Evolutionary conservation across 1,284 basidiomycete genomes (phyloP), one percentile per base, ranked within the genome.

Genomic region (Irpex sp.): DNA sequence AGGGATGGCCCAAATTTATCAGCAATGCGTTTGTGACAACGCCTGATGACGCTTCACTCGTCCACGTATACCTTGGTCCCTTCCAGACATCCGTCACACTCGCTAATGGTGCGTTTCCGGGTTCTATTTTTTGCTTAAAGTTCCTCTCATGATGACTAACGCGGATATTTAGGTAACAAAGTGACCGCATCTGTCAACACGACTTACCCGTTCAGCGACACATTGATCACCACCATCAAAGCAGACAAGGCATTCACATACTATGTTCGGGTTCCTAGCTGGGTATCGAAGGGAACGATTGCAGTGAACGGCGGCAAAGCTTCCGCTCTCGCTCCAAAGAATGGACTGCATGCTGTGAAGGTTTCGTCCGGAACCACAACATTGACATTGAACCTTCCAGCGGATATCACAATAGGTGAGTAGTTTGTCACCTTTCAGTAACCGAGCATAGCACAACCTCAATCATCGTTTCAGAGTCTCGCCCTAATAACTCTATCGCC

Each of bases 1-100:
- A 85, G 70, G 84, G 84, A 46, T 85, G 80, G 79, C 84, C 85
- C 1, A 87, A 86, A 68, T 86, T 87, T 69, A 78, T 84, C 59
- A 76, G 81, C n/a, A 85, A 85, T 68, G 77, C 83, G 1, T 85
- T 87, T 71, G 73, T 85, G 8, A 79, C 76, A 0, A 82, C 82
- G 3, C 75, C 81, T 2, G 81, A 84, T 71, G 70, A 77, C 47
- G 70, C 74, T 31, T 82, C 82, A 0, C 76, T 86, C 3, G 81
- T 83, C 9, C 83, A 86, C 39, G 70, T 84, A 3, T 85, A 85
- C 68, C 76, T 86, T n/a, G 84, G 83, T 3, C 84, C 84, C 3
- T 82, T 84, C 71, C 75, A 71, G 47, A 79, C 78, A 0, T 73
- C 74, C 15, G 77, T 78, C 1, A 80, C 77, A 1, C 76, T 86